A percentile compares a stretch with the other conserved stretches of the same genome.
phyloP scores from a whole-genome alignment of 2,329 filamentous ascomycete species.

The Penicillium sp. region DNA sequence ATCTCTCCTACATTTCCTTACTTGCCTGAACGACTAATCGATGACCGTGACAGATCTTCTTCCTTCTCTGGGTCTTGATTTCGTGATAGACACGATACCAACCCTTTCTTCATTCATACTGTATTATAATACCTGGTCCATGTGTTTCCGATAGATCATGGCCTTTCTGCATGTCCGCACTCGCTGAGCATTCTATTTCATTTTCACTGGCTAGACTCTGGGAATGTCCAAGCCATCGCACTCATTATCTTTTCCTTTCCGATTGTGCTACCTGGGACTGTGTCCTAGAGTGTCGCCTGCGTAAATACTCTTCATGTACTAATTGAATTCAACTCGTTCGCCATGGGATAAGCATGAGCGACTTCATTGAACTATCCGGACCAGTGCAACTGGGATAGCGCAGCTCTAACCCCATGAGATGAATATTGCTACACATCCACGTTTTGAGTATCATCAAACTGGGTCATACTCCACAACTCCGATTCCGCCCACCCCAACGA shows the following conservation, averaged over 20 bases:
- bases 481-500: conserved; percentile 25
- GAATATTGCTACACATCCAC: no score
- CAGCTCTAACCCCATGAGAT: no score
- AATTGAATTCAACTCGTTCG: conserved; percentile 11
- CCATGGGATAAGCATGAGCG: conserved; percentile 1
- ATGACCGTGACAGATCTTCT: conserved; percentile 61
- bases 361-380: background rate
- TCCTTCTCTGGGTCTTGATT: conserved; percentile 69
- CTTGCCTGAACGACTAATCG: background rate
- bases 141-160: conserved; percentile 21
- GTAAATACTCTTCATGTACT: conserved; percentile 25
- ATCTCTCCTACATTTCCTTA: background rate
- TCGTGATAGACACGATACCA: conserved; percentile 32
- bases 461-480: conserved; percentile 22
- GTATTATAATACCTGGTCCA: conserved; percentile 33
- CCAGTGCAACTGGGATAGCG: no score
- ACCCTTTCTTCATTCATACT: conserved; percentile 21
- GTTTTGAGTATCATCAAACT: conserved; percentile 9
- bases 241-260: conserved; percentile 12
- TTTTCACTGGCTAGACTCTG: conserved; percentile 27
- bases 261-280: conserved; percentile 17
- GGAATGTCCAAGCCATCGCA: conserved; percentile 13
- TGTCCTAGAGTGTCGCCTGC: conserved; percentile 15
- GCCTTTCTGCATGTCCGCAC: conserved; percentile 19
- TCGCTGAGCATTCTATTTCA: conserved; percentile 17